Conservation (phyloP, 768 basidiomycete species). For the Neoboletus magnificus region DNA sequence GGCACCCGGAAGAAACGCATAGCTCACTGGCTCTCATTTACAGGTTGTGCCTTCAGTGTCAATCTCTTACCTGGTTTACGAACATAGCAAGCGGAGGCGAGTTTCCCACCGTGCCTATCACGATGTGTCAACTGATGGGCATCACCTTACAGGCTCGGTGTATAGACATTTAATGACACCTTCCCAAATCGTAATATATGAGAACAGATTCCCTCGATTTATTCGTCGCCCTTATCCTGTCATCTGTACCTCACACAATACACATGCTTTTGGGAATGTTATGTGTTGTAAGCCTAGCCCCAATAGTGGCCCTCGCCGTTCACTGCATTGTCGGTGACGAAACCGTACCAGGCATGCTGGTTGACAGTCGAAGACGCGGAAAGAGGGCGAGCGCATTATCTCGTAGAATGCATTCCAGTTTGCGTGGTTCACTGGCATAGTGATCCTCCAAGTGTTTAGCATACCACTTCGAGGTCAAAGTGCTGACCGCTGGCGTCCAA, state of each 20-base stretch:
- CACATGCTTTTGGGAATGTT: slow-evolving; percentile 18
- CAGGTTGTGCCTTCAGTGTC: slow-evolving; percentile 95
- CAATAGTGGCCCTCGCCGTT: not conserved
- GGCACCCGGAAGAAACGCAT: not conserved
- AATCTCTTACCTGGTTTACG: slow-evolving; percentile 95
- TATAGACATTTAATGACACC: slow-evolving; percentile 36
- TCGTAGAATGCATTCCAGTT: slow-evolving; percentile 43
- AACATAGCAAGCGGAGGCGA: slow-evolving; percentile 77
- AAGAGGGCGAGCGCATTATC: slow-evolving; percentile 54
- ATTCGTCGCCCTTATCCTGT: slow-evolving; percentile 21
- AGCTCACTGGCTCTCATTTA: slow-evolving; percentile 6
- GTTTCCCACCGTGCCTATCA: slow-evolving; percentile 18
- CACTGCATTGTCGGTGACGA: not conserved
- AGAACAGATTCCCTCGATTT: slow-evolving; percentile 25
- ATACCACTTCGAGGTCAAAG: slow-evolving; percentile 58
- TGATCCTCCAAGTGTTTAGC: slow-evolving; percentile 49
- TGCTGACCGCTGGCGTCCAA: slow-evolving; percentile 49
- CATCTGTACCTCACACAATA: slow-evolving; percentile 28
- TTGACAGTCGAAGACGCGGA: slow-evolving; percentile 30
- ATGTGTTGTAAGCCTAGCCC: slow-evolving; percentile 6
- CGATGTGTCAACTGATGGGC: slow-evolving; percentile 3
- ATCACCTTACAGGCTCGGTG: slow-evolving; percentile 50
- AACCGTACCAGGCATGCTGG: not conserved
- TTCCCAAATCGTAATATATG: slow-evolving; percentile 19
- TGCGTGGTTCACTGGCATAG: slow-evolving; percentile 39